A percentile compares a stretch with the other conserved stretches of the same genome.
These are phyloP conservation scores for Tylopilus felleus DNA, from an alignment of 768 basidiomycete species.

Conservation along the genomic window DNA sequence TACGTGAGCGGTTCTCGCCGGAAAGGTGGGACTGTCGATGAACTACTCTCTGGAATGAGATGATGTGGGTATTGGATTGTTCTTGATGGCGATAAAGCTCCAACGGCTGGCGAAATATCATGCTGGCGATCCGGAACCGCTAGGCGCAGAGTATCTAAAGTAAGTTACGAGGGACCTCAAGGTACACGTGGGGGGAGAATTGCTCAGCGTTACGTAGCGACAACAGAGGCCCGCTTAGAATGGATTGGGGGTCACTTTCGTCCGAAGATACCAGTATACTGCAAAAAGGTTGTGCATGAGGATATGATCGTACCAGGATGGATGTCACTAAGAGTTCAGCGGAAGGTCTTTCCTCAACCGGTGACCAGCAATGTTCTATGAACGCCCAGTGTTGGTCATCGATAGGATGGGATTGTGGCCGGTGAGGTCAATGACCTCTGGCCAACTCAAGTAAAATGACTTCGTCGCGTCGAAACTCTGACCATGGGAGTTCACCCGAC, in stretches of 20 bases:
- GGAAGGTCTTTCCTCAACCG: conserved; percentile 2
- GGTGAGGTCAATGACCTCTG: conserved; percentile 3
- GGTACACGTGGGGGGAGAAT: too few relatives aligned
- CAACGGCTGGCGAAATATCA: too few relatives aligned
- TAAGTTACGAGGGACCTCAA: too few relatives aligned
- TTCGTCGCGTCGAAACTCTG: conserved; percentile 1
- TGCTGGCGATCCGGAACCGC: too few relatives aligned
- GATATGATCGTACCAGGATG: neutral
- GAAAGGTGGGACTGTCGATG: conserved; percentile 39
- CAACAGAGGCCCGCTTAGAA: too few relatives aligned
- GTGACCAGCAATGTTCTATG: conserved; percentile 7
- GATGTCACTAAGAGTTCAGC: neutral
- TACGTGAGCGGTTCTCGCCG: conserved; percentile 49
- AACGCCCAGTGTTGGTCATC: conserved; percentile 7
- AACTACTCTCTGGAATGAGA: conserved; percentile 54
- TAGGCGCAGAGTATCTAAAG: too few relatives aligned
- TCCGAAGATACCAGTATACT: too few relatives aligned
- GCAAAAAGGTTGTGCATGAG: neutral
- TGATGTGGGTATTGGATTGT: too few relatives aligned
- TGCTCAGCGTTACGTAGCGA: too few relatives aligned
- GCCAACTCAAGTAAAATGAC: conserved; percentile 1
- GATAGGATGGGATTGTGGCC: conserved; percentile 4
- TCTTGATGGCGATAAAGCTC: too few relatives aligned
- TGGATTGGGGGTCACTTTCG: too few relatives aligned
- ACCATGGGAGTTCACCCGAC: conserved; percentile 6